A percentile compares a stretch with the other conserved stretches of the same genome.
Evolutionary conservation across 805 yeast genomes (phyloP).

Genomic region (Cephaloascus albidus): DNA sequence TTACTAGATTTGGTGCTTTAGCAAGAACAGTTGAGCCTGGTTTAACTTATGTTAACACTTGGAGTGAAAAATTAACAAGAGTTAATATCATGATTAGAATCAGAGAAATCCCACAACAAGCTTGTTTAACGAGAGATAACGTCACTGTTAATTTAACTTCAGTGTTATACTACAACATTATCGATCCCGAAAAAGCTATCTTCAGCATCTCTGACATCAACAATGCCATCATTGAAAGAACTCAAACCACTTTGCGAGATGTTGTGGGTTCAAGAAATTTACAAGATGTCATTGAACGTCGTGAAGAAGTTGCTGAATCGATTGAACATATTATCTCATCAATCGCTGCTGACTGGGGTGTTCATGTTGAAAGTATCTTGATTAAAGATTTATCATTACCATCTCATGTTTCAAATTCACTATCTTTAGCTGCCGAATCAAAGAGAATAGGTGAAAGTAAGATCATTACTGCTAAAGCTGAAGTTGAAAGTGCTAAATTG

Average conservation of each 20-base stretch:
- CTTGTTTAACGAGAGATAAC: conserved; percentile 64
- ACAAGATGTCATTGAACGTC: conserved; percentile 65
- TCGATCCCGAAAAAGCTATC: conserved; percentile 59
- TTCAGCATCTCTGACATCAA: conserved; percentile 47
- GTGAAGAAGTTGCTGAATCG: conserved; percentile 62
- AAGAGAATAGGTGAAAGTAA: conserved; percentile 69
- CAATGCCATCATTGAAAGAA: conserved; percentile 51
- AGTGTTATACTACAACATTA: conserved; percentile 57
- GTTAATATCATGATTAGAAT: conserved; percentile 52
- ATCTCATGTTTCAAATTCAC: conserved; percentile 43
- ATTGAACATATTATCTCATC: conserved; percentile 52
- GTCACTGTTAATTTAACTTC: conserved; percentile 54
- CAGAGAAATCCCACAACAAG: conserved; percentile 56
- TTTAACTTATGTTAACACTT: conserved; percentile 51
- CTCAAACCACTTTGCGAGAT: conserved; percentile 66
- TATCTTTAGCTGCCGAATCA: conserved; percentile 70
- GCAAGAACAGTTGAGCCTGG: conserved; percentile 64
- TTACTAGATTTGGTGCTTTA: conserved; percentile 59
- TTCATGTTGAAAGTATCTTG: conserved; percentile 53
- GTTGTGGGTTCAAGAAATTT: conserved; percentile 57
- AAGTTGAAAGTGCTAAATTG: conserved; percentile 65
- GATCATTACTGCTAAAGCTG: conserved; percentile 67
- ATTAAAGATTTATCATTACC: conserved; percentile 59
- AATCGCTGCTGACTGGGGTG: conserved; percentile 67
- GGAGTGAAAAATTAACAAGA: conserved; percentile 43